Percentiles rank a stretch among this genome's conserved stretches.
These are phyloP conservation scores for Phanerodontia chrysosporium DNA, from an alignment of 768 basidiomycete species.

Conservation along the genomic window DNA sequence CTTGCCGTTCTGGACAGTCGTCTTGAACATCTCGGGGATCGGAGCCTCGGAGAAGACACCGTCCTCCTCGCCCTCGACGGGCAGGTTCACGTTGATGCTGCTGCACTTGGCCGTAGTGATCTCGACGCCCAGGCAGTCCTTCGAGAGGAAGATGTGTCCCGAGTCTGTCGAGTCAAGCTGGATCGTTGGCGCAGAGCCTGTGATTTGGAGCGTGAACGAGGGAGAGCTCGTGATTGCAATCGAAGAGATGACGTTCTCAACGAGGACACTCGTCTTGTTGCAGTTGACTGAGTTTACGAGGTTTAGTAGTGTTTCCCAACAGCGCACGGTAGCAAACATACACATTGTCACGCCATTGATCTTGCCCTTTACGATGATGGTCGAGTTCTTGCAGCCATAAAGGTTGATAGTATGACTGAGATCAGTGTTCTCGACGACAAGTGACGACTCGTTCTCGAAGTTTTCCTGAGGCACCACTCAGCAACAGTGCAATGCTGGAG, in stretches of 20 bases:
- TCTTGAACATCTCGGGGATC: conserved; percentile 94
- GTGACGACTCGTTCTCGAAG: conserved; percentile 72
- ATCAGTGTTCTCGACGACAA: conserved; percentile 74
- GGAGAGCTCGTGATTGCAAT: conserved; percentile 88
- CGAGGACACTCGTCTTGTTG: conserved; percentile 78
- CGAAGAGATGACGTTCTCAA: conserved; percentile 91
- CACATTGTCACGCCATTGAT: conserved; percentile 90
- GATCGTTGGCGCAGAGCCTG: conserved; percentile 85
- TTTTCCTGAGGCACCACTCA: conserved; percentile 62
- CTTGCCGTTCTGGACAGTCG: conserved; percentile 74
- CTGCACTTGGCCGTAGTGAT: conserved; percentile 95
- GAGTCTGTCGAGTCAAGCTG: conserved; percentile 94
- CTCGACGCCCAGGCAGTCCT: conserved; percentile 72
- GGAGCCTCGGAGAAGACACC: conserved; percentile 88
- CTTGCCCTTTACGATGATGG: conserved; percentile 85
- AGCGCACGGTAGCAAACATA: conserved; percentile 26
- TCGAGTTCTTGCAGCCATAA: conserved; percentile 85
- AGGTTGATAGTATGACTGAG: conserved; percentile 84
- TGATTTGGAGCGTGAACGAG: conserved; percentile 90
- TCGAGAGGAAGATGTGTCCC: conserved; percentile 91
- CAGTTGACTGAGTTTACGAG: conserved; percentile 73
- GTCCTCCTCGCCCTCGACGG: conserved; percentile 84
- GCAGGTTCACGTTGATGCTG: conserved; percentile 85
- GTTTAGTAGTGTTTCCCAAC: not conserved
- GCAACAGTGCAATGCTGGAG: not conserved